Evolutionary conservation across 2,329 filamentous ascomycete genomes (phyloP).

Genomic region (Penicillium palitans): DNA sequence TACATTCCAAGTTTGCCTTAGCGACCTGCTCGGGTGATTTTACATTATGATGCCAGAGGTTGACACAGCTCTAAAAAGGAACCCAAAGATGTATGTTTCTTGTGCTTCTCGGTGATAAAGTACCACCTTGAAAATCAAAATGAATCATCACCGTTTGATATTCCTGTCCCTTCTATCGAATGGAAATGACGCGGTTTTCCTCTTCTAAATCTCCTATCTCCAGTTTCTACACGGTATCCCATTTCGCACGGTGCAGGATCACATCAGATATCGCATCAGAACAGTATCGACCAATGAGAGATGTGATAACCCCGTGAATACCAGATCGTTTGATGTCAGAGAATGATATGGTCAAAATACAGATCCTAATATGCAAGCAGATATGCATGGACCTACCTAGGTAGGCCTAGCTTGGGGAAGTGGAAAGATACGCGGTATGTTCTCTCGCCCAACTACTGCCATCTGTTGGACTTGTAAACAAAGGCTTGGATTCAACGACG

Average conservation of each 20-base stretch:
- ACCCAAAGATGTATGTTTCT: neutral
- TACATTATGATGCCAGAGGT: neutral
- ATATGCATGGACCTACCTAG: no score
- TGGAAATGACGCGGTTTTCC: no score
- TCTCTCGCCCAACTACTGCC: neutral
- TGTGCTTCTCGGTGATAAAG: neutral
- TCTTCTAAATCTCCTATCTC: no score
- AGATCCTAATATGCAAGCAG: no score
- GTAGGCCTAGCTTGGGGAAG: neutral
- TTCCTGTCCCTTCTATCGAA: neutral
- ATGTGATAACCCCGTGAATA: neutral
- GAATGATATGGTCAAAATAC: neutral
- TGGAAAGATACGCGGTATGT: neutral
- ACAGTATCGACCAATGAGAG: neutral
- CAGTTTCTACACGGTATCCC: no score
- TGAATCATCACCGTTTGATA: neutral
- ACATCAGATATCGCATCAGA: neutral
- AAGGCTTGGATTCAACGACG: neutral
- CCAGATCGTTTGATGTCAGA: neutral
- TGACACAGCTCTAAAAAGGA: neutral
- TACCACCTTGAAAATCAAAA: neutral
- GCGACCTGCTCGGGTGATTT: neutral
- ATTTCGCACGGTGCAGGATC: no score
- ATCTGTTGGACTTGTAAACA: neutral
- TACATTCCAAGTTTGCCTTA: neutral